Evolutionary conservation across 2,329 filamentous ascomycete species (phyloP), one percentile per base, ranked within the genome.

Genomic region (Sodiomyces alkalinus): DNA sequence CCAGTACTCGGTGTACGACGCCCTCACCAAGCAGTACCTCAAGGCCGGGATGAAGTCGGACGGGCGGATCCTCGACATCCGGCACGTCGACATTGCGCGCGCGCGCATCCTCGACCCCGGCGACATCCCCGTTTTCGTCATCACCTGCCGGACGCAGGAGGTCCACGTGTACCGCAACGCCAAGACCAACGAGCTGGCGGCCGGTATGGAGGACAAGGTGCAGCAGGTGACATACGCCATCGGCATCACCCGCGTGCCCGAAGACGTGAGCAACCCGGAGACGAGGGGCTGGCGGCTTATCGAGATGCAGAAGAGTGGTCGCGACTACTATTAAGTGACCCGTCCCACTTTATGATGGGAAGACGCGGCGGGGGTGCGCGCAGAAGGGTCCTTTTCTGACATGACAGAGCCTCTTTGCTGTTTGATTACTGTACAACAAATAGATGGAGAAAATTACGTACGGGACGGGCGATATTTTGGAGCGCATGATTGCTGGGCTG

Each of bases 211-310:
- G 55, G 90, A 98, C 57, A 92, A 86, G 59, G 90, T 98, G 15
- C 90, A 98, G 57, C 75, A 93, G 41, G 90, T 98, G 41, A 96
- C 90, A 3, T 98, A 98, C 48, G 90, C 87, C 38, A 96, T 98
- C 42, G 90, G 90, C 43, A 80, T 98, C 35, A 98, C 90, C 4
- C 68, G 90, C 39, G 74, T 92, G 34, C 77, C 90, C 3, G 90
- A 98, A 49, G 90, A 98, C 42, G 87, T 96, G 41, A 87, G 77
- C 62, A 96, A 98, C 53, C 81, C 85, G 2, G 90, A 98, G 60
- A 98, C 90, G 8, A 71, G 86, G 47, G 90, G 90, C 18, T 98
- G 90, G 90, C 77, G 87, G 46, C 62, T 98, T 53, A 96, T 98
- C 48, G 90, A 98, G 61, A 74, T 98, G 63, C 90, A 98, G 56